A percentile compares a stretch with the other conserved stretches of the same genome.
phyloP scores from a whole-genome alignment of 169 alveolate species.

The Plasmodium gonderi region DNA sequence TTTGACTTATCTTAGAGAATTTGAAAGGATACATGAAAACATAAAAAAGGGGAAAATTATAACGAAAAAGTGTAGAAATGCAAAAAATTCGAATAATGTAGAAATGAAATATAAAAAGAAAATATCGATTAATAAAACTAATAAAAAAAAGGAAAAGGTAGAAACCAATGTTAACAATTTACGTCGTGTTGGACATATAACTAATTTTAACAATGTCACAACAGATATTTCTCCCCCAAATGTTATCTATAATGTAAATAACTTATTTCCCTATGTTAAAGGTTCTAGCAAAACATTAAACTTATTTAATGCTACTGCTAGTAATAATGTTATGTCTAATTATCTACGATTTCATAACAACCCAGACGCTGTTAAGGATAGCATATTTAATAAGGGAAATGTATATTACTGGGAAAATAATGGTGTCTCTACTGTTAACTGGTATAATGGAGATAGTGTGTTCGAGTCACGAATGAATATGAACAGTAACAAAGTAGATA shows the following conservation, averaged over 20 bases:
- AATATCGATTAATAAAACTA: not conserved
- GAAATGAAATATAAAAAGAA: slow-evolving; percentile 35
- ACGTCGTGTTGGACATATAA: not conserved
- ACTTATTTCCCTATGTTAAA: not conserved
- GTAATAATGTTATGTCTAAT: not conserved
- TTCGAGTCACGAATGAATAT: not conserved
- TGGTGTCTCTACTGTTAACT: not conserved
- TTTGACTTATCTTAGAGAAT: slow-evolving; percentile 66
- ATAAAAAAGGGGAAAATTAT: slow-evolving; percentile 53
- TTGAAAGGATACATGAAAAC: slow-evolving; percentile 73
- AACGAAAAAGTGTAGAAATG: slow-evolving; percentile 22
- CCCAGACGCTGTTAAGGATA: too few relatives aligned
- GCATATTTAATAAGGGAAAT: not conserved
- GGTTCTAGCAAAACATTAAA: not conserved
- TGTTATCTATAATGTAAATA: not conserved
- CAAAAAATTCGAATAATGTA: not conserved
- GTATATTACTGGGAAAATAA: not conserved
- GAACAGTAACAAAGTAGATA: not conserved
- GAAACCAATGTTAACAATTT: not conserved
- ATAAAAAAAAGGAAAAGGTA: not conserved
- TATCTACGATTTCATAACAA: too few relatives aligned
- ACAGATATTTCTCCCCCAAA: not conserved
- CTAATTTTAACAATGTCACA: not conserved
- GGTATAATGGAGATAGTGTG: not conserved
- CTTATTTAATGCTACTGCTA: not conserved